A percentile compares a stretch with the other conserved stretches of the same genome.
Conservation (phyloP, 2,329 filamentous ascomycete genomes). For the Colletotrichum lini region DNA sequence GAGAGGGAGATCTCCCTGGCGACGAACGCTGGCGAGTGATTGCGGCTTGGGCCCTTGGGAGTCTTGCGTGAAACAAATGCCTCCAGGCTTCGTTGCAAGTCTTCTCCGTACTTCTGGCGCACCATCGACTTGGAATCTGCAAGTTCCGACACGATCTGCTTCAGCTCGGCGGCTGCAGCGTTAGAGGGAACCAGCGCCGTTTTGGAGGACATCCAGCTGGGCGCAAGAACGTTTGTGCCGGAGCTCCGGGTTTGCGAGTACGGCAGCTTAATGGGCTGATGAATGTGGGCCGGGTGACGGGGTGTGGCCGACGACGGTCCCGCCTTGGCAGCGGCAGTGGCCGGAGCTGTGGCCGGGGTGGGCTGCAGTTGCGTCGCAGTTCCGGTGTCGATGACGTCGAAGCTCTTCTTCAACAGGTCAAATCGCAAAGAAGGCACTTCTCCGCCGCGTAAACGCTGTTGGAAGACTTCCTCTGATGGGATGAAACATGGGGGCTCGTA, state of each 20-base stretch:
- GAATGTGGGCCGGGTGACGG: slow-evolving; percentile 33
- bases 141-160: slow-evolving; percentile 51
- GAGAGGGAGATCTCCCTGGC: slow-evolving; percentile 11
- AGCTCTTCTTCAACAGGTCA: slow-evolving; percentile 43
- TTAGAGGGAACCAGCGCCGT: slow-evolving; percentile 21
- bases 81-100: slow-evolving; percentile 47
- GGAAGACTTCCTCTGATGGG: slow-evolving; percentile 42
- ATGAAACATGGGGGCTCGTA: slow-evolving; percentile 43
- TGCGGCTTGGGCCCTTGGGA: slow-evolving; percentile 5
- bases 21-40: not conserved
- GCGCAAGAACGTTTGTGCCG: slow-evolving; percentile 34
- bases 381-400: slow-evolving; percentile 27
- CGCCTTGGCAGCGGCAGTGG: not conserved
- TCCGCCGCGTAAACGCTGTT: slow-evolving; percentile 40
- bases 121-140: slow-evolving; percentile 50
- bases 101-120: slow-evolving; percentile 54
- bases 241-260: slow-evolving; percentile 3
- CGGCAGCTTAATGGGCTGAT: slow-evolving; percentile 15
- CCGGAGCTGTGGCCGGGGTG: too few relatives aligned
- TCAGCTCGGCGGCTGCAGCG: slow-evolving; percentile 42
- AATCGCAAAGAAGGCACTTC: slow-evolving; percentile 41
- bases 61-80: slow-evolving; percentile 44
- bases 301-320: not conserved
- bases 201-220: slow-evolving; percentile 38
- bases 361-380: too few relatives aligned